A percentile compares a stretch with the other conserved stretches of the same genome.
These are phyloP conservation scores for Botrytis aclada DNA, from an alignment of 2,329 filamentous ascomycete species.

Conservation along the genomic window DNA sequence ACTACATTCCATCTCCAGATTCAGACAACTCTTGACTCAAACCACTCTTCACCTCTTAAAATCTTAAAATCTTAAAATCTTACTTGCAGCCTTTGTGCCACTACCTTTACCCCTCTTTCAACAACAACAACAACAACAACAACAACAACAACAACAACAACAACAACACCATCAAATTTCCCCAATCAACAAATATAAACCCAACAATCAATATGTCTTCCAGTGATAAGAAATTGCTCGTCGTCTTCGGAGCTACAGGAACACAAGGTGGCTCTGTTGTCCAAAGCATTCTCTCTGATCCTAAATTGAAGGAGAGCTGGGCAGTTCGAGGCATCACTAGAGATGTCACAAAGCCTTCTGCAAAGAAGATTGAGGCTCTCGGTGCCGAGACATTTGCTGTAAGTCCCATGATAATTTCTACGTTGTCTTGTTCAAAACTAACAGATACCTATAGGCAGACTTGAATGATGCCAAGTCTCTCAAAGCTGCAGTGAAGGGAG, in stretches of 20 bases:
- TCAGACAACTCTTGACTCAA: neutral
- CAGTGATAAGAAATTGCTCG: slow-evolving; percentile 42
- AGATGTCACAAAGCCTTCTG: slow-evolving; percentile 42
- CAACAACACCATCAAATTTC: neutral
- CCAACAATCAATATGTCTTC: slow-evolving; percentile 26
- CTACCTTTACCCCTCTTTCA: slow-evolving; percentile 3
- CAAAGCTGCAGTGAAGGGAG: slow-evolving; percentile 34
- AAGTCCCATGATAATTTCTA: slow-evolving; percentile 18
- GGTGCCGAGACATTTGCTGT: slow-evolving; percentile 46
- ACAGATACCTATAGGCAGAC: slow-evolving; percentile 37
- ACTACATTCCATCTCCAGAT: neutral
- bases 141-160: too few relatives aligned
- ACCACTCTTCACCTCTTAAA: neutral
- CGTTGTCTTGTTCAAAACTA: neutral
- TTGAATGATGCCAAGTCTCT: slow-evolving; percentile 44
- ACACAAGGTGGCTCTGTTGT: slow-evolving; percentile 54
- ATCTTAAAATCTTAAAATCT: neutral
- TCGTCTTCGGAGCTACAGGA: slow-evolving; percentile 49
- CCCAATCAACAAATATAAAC: neutral
- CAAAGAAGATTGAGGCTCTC: slow-evolving; percentile 41
- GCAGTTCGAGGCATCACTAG: slow-evolving; percentile 49
- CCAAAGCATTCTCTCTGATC: slow-evolving; percentile 48
- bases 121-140: too few relatives aligned
- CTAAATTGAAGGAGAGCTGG: slow-evolving; percentile 42
- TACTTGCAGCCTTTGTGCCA: neutral